Percentiles rank a stretch among this genome's conserved stretches.
Evolutionary conservation across 495 filamentous ascomycete species (phyloP).

Genomic region (Penicillium goetzii): DNA sequence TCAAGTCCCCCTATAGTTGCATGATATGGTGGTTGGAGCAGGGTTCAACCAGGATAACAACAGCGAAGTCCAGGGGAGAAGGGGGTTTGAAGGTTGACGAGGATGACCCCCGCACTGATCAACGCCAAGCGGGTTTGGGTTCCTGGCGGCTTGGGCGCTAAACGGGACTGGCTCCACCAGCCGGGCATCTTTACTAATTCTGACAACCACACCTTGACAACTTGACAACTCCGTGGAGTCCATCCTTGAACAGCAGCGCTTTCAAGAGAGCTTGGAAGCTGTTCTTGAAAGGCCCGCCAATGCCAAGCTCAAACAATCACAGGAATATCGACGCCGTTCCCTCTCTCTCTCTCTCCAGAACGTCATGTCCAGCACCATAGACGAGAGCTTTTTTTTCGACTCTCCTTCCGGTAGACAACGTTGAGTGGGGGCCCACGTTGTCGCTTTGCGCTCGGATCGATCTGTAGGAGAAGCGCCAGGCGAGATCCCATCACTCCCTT

Average conservation of each 20-base stretch:
- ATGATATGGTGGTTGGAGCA: background rate
- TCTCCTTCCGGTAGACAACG: background rate
- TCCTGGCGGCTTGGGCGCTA: conserved; percentile 11
- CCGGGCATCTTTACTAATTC: background rate
- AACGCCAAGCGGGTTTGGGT: conserved; percentile 8
- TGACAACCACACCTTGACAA: background rate
- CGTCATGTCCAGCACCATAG: background rate
- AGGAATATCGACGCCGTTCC: background rate
- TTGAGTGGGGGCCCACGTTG: no score
- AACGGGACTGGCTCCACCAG: conserved; percentile 3
- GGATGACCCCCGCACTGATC: conserved; percentile 7
- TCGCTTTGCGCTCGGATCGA: no score
- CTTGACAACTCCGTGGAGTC: background rate
- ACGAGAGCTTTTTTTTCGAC: background rate
- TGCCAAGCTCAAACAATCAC: background rate
- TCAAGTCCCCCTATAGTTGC: background rate
- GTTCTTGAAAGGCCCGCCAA: no score
- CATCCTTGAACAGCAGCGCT: no score
- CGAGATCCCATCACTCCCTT: background rate
- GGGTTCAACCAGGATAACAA: background rate
- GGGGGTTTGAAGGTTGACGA: conserved; percentile 4
- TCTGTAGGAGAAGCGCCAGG: background rate
- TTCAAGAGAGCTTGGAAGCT: no score
- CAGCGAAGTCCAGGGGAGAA: background rate
- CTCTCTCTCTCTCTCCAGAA: background rate